Conservation (phyloP, 306 rosid species). For the Fragaria ananassa region DNA sequence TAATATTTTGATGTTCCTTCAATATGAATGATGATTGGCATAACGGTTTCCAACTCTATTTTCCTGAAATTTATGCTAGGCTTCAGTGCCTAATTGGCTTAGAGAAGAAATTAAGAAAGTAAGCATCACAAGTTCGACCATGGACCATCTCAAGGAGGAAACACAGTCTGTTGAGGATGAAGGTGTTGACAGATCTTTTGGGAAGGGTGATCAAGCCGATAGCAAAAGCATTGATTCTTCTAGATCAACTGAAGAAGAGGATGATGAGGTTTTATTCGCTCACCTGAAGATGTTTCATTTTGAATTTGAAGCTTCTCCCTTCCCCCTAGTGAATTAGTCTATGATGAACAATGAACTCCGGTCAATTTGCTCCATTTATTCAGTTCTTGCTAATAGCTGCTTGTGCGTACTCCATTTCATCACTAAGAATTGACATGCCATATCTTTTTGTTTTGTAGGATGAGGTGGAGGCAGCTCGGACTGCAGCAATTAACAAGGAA, state of each 20-base stretch:
- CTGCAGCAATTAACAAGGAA: constrained; percentile 86
- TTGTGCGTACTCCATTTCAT: constrained; percentile 1
- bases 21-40: constrained; percentile 21
- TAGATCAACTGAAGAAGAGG: constrained; percentile 87
- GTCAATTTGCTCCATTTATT: not conserved
- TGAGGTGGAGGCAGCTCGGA: constrained; percentile 65
- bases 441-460: constrained; percentile 44
- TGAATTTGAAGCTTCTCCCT: not conserved
- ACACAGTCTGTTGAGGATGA: constrained; percentile 40
- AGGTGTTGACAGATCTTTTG: constrained; percentile 48
- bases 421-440: constrained; percentile 3
- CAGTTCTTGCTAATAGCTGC: not conserved
- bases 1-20: constrained; percentile 28
- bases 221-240: constrained; percentile 79
- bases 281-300: constrained; percentile 6
- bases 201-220: constrained; percentile 64
- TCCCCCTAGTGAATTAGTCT: not conserved
- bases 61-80: constrained; percentile 44
- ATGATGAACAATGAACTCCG: constrained; percentile 5
- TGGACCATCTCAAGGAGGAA: constrained; percentile 70
- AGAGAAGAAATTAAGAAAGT: constrained; percentile 93
- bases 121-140: constrained; percentile 64
- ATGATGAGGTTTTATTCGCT: constrained; percentile 70
- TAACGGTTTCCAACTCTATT: constrained; percentile 20
- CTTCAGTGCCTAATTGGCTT: constrained; percentile 95